A percentile compares a stretch with the other conserved stretches of the same genome.
Conservation (phyloP, 2,329 filamentous ascomycete genomes). For the Fonsecaea monophora region DNA sequence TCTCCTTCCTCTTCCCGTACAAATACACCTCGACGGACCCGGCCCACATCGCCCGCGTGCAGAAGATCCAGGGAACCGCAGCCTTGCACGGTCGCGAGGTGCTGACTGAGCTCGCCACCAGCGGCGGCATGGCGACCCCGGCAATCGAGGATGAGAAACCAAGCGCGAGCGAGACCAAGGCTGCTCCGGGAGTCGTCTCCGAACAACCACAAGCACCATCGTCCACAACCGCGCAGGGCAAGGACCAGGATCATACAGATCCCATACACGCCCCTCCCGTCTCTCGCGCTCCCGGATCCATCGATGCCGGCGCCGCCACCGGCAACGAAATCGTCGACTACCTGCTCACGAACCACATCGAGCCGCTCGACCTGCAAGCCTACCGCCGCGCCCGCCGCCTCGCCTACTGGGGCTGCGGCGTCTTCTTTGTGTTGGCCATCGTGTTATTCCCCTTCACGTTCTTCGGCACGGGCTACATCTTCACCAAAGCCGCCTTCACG, state of each 20-base stretch:
- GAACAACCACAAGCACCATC: background rate
- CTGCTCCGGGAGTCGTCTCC: too few species aligned
- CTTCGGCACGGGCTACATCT: constrained; percentile 57
- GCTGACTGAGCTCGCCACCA: background rate
- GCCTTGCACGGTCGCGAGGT: background rate
- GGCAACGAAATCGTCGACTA: background rate
- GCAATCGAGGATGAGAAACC: background rate
- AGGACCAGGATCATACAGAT: too few species aligned
- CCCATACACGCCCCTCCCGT: too few species aligned
- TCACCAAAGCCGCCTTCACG: constrained; percentile 68
- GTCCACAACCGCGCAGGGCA: too few species aligned
- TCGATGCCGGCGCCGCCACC: background rate
- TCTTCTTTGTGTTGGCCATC: background rate
- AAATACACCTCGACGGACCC: background rate
- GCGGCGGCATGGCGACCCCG: too few species aligned
- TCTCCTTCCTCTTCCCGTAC: constrained; percentile 1
- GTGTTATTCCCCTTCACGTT: constrained; percentile 80
- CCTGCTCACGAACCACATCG: background rate
- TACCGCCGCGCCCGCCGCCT: background rate
- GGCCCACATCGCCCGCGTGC: background rate
- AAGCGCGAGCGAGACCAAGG: background rate
- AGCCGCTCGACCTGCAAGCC: background rate
- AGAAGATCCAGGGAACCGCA: background rate
- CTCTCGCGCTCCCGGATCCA: too few species aligned
- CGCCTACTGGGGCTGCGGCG: background rate